Evolutionary conservation across 257 asterid species (phyloP).

Genomic region (Nicotiana obtusifolia): DNA sequence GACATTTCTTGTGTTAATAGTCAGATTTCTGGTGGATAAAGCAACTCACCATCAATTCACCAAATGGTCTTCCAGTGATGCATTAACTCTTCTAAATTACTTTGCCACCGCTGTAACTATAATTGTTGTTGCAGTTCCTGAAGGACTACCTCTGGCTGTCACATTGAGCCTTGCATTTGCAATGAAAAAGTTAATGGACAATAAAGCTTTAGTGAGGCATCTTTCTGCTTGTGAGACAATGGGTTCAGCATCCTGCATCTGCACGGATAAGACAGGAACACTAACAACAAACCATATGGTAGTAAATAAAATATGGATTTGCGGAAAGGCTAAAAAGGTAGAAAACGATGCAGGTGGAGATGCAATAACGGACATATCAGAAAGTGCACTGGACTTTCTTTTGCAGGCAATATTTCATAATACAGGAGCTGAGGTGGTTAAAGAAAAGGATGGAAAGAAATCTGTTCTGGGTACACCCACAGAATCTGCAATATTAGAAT

Average conservation of each 20-base stretch:
- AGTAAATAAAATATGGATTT: slow-evolving; percentile 71
- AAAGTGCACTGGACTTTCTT: slow-evolving; percentile 40
- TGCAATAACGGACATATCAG: slow-evolving; percentile 37
- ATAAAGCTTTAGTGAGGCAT: slow-evolving; percentile 85
- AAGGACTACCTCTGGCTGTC: slow-evolving; percentile 94
- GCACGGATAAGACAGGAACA: slow-evolving; percentile 98
- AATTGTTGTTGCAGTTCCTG: slow-evolving; percentile 97
- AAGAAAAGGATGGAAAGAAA: slow-evolving; percentile 55
- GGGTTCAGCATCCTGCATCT: slow-evolving; percentile 95
- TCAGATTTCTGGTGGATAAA: slow-evolving; percentile 66
- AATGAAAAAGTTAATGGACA: slow-evolving; percentile 76
- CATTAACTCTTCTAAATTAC: slow-evolving; percentile 61
- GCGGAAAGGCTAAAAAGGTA: slow-evolving; percentile 43
- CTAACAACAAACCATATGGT: slow-evolving; percentile 94
- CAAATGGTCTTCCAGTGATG: slow-evolving; percentile 72
- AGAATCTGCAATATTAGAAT: slow-evolving; percentile 79
- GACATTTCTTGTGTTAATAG: slow-evolving; percentile 63
- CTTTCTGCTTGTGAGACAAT: slow-evolving; percentile 97
- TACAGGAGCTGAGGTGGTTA: slow-evolving; percentile 88
- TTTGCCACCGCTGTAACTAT: slow-evolving; percentile 97
- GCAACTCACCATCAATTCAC: slow-evolving; percentile 50
- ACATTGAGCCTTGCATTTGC: slow-evolving; percentile 96
- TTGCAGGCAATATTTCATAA: slow-evolving; percentile 74
- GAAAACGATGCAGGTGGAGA: slow-evolving; percentile 28
- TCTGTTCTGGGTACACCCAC: slow-evolving; percentile 85